phyloP scores from a whole-genome alignment of 306 rosid genomes.

The Mimosa bimucronata region DNA sequence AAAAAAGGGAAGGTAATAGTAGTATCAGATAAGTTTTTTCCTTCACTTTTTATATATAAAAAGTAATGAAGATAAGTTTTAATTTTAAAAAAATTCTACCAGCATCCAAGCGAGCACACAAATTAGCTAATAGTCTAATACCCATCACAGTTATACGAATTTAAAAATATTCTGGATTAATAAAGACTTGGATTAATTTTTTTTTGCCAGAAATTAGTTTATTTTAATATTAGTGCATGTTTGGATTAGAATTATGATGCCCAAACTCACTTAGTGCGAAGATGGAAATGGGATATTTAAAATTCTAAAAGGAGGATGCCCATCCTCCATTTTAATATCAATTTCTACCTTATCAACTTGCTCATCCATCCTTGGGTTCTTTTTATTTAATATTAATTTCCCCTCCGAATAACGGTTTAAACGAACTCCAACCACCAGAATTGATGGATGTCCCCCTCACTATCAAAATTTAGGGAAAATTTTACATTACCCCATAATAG shows the following conservation, averaged over 20 bases:
- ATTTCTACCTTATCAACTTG: not conserved
- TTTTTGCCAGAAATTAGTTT: no score
- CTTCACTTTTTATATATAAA: not conserved
- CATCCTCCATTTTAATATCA: not conserved
- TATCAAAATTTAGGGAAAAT: not conserved
- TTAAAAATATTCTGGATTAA: not conserved
- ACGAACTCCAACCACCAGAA: slow-evolving; percentile 23
- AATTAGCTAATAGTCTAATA: no score
- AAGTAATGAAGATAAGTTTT: not conserved
- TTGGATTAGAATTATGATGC: not conserved
- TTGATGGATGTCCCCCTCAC: not conserved
- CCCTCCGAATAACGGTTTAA: slow-evolving; percentile 18
- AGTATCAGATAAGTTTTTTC: no score
- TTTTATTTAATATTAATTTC: not conserved
- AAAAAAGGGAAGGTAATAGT: slow-evolving; percentile 25
- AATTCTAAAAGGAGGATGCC: not conserved
- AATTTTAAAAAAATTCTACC: not conserved
- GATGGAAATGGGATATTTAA: not conserved
- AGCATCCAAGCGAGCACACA: not conserved
- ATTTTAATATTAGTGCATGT: not conserved
- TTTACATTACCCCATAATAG: no score
- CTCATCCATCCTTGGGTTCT: not conserved
- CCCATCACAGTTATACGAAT: not conserved
- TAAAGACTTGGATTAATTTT: not conserved
- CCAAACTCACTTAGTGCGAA: not conserved